A percentile compares a stretch with the other conserved stretches of the same genome.
Evolutionary conservation across 345 rosid genomes (phyloP).

Genomic region (thale cress (Arabidopsis thaliana)): TAIR10.1 NC_003070.9:4912501-4913000

Average conservation of each 20-base stretch:
- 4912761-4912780: constrained; percentile 6
- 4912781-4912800: constrained; percentile 10
- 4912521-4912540: constrained; percentile 83
- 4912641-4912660: constrained; percentile 93
- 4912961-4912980: constrained; percentile 96
- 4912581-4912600: background rate
- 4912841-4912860: constrained; percentile 15
- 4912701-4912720: constrained; percentile 90
- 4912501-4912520: constrained; percentile 88
- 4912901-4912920: background rate
- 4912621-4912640: constrained; percentile 49
- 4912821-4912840: constrained; percentile 11
- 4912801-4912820: background rate
- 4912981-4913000: constrained; percentile 67
- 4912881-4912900: background rate
- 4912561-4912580: background rate
- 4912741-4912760: background rate
- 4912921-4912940: constrained; percentile 95
- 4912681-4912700: constrained; percentile 89
- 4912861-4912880: background rate
- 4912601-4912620: background rate
- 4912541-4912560: constrained; percentile 57
- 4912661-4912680: constrained; percentile 93
- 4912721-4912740: constrained; percentile 91
- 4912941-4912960: constrained; percentile 96